Evolutionary conservation across 768 basidiomycete species (phyloP).

Genomic region (Candolleomyces eurysporus): DNA sequence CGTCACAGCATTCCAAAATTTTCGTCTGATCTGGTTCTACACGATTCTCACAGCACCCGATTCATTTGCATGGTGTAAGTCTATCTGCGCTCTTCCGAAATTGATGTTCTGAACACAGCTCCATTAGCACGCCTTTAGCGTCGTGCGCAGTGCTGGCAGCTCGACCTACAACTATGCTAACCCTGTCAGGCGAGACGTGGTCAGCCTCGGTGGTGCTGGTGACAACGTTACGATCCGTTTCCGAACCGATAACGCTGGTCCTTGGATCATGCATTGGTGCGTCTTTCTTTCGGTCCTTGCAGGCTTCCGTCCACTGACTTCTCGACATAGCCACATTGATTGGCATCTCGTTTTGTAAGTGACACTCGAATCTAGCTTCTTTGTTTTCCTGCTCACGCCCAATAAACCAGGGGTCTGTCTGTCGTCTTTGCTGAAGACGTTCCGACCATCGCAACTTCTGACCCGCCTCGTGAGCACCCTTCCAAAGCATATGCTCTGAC

Average conservation of each 20-base stretch:
- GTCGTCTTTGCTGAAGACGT: conserved; percentile 36
- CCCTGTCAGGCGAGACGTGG: conserved; percentile 55
- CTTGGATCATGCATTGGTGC: conserved; percentile 43
- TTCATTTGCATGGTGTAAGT: too few relatives aligned
- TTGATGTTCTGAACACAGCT: neutral
- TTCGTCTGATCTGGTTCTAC: too few relatives aligned
- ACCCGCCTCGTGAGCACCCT: conserved; percentile 7
- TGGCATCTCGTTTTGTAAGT: too few relatives aligned
- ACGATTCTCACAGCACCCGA: too few relatives aligned
- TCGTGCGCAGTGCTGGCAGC: conserved; percentile 35
- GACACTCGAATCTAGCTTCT: too few relatives aligned
- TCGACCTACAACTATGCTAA: conserved; percentile 39
- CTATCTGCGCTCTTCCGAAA: too few relatives aligned
- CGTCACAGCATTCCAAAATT: too few relatives aligned
- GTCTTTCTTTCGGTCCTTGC: conserved; percentile 24
- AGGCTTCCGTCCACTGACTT: too few relatives aligned
- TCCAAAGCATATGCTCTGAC: too few relatives aligned
- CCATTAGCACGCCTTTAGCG: conserved; percentile 34
- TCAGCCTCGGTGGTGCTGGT: conserved; percentile 24
- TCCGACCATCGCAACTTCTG: conserved; percentile 14
- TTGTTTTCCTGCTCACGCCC: too few relatives aligned
- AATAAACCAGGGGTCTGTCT: conserved; percentile 29
- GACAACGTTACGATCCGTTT: conserved; percentile 50
- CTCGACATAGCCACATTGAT: too few relatives aligned
- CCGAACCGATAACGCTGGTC: conserved; percentile 59